A percentile compares a stretch with the other conserved stretches of the same genome.
Evolutionary conservation across 345 rosid species (phyloP).

Genomic region (Aquilaria yunnanensis): DNA sequence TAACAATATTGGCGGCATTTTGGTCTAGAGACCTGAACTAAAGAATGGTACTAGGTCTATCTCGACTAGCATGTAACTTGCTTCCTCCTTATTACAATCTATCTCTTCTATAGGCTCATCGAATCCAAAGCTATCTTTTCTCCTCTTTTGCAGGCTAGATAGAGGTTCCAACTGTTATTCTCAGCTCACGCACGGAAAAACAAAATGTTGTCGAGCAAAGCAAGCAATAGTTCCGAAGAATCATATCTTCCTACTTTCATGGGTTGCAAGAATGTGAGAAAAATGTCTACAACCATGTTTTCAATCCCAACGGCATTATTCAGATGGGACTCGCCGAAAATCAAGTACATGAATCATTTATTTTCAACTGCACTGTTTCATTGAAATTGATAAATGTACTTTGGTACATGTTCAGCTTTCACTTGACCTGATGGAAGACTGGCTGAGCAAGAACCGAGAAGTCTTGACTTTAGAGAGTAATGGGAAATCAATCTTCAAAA

Average conservation of each 20-base stretch:
- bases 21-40: too few relatives aligned
- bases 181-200: too few relatives aligned
- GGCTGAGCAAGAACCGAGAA: slow-evolving; percentile 61
- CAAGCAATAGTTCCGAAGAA: slow-evolving; percentile 51
- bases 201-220: slow-evolving; percentile 65
- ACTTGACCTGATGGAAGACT: slow-evolving; percentile 59
- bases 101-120: too few relatives aligned
- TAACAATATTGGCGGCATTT: too few relatives aligned
- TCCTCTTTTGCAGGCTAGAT: too few relatives aligned
- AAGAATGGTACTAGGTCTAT: too few relatives aligned
- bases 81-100: too few relatives aligned
- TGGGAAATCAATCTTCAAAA: slow-evolving; percentile 50
- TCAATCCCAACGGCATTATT: slow-evolving; percentile 68
- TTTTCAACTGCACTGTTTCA: too few relatives aligned
- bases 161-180: too few relatives aligned
- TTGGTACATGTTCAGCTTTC: slow-evolving; percentile 39
- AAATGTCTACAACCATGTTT: slow-evolving; percentile 46
- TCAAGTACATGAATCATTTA: slow-evolving; percentile 37
- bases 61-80: too few relatives aligned
- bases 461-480: slow-evolving; percentile 41
- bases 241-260: slow-evolving; percentile 76
- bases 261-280: slow-evolving; percentile 78
- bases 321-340: slow-evolving; percentile 98
- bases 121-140: too few relatives aligned
- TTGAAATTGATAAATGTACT: too few relatives aligned